Conservation (phyloP, 306 rosid species). For the Cicer arietinum region DNA sequence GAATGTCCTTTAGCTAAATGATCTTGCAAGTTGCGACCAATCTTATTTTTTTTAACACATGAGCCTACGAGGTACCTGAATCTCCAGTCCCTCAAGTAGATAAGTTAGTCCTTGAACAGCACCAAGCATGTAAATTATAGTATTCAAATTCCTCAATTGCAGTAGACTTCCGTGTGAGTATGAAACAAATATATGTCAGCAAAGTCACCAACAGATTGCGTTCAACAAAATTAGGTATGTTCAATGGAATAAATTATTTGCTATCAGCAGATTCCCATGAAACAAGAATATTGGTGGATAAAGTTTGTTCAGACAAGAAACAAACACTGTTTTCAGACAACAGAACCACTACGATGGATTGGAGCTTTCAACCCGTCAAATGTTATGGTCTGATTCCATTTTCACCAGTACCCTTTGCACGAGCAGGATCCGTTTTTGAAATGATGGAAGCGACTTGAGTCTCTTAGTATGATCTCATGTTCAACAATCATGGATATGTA, state of each 20-base stretch:
- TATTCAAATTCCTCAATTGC: neutral
- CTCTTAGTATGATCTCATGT: constrained; percentile 82
- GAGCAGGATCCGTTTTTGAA: constrained; percentile 81
- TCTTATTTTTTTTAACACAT: neutral
- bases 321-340: neutral
- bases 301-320: neutral
- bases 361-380: neutral
- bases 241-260: neutral
- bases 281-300: neutral
- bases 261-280: neutral
- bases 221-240: neutral
- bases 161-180: neutral
- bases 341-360: neutral
- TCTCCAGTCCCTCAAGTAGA: neutral
- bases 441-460: constrained; percentile 93
- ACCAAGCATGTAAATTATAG: neutral
- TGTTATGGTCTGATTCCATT: neutral
- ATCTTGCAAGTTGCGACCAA: neutral
- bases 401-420: constrained; percentile 84
- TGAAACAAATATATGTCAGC: neutral
- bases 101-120: constrained; percentile 3
- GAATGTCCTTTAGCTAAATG: neutral
- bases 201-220: neutral
- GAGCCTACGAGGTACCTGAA: constrained; percentile 14
- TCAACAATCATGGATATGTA: constrained; percentile 77